These are phyloP conservation scores for Mucor velutinosus DNA, from an alignment of 371 early-diverging fungal species.

Conservation along the genomic window DNA sequence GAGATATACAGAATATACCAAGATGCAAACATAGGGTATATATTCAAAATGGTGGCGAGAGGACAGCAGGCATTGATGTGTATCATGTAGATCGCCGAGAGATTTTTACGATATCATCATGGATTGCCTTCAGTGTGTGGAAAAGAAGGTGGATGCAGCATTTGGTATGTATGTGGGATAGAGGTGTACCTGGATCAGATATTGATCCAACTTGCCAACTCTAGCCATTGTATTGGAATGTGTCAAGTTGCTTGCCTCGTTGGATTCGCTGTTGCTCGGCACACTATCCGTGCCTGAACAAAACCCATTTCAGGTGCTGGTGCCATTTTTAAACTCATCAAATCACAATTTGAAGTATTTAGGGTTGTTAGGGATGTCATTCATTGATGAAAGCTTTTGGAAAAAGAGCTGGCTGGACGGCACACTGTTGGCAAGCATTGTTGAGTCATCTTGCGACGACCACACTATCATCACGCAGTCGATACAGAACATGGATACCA, in stretches of 20 bases:
- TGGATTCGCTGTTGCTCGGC: conserved; percentile 26
- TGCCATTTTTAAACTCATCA: conserved; percentile 28
- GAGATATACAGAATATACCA: conserved; percentile 33
- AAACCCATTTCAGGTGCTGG: conserved; percentile 34
- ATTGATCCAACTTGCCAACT: background rate
- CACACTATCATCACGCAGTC: conserved; percentile 28
- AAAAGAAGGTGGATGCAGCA: conserved; percentile 51
- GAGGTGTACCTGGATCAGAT: background rate
- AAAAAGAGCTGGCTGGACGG: conserved; percentile 36
- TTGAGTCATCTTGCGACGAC: conserved; percentile 18
- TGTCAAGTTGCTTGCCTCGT: conserved; percentile 26
- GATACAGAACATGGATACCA: conserved; percentile 25
- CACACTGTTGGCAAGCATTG: conserved; percentile 11
- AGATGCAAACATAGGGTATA: conserved; percentile 39
- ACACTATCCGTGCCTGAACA: conserved; percentile 8
- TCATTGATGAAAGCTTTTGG: conserved; percentile 36
- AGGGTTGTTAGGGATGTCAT: conserved; percentile 36
- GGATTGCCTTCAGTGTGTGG: conserved; percentile 32
- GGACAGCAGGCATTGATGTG: background rate
- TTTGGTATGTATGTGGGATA: conserved; percentile 37
- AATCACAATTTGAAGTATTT: conserved; percentile 54
- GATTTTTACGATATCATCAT: conserved; percentile 29
- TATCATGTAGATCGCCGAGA: conserved; percentile 25
- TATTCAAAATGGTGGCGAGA: background rate
- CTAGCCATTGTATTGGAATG: conserved; percentile 51